phyloP scores from a whole-genome alignment of 2,329 filamentous ascomycete species.

The Raffaelea arxii region DNA sequence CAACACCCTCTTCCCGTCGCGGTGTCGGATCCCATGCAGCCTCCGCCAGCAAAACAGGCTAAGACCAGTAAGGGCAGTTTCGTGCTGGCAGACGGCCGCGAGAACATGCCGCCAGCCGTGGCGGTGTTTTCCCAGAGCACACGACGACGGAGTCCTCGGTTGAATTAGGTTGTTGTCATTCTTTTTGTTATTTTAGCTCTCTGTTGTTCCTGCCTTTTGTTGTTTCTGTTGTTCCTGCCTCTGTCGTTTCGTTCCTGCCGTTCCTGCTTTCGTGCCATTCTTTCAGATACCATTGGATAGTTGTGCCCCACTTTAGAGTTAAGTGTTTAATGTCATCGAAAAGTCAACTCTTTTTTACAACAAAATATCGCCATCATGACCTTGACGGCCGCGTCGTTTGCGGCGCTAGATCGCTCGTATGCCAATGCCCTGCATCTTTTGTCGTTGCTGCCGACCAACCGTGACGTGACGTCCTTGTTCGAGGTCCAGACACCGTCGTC shows the following conservation, averaged over 20 bases:
- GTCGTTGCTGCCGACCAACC: constrained; percentile 71
- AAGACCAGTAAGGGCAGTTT: constrained; percentile 12
- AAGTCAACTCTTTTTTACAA: too few species aligned
- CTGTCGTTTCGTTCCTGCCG: not conserved
- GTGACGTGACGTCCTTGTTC: constrained; percentile 48
- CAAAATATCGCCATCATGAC: too few species aligned
- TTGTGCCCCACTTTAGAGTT: too few species aligned
- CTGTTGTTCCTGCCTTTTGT: not conserved
- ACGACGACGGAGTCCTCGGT: constrained; percentile 45
- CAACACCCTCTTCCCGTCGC: constrained; percentile 19
- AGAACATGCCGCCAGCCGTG: constrained; percentile 41
- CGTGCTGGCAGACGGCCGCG: constrained; percentile 32
- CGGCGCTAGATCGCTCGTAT: constrained; percentile 36
- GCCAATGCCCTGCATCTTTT: constrained; percentile 64
- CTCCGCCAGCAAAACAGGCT: constrained; percentile 21
- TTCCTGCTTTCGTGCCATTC: too few species aligned
- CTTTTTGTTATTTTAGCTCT: not conserved
- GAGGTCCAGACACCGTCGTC: too few species aligned
- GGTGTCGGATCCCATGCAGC: too few species aligned
- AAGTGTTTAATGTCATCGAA: too few species aligned
- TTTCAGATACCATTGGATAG: too few species aligned
- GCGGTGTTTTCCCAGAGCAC: constrained; percentile 35
- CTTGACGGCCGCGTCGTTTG: constrained; percentile 6
- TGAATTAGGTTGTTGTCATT: constrained; percentile 17
- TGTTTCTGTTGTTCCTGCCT: not conserved